Evolutionary conservation across 495 filamentous ascomycete genomes (phyloP).

Genomic region (Halenospora varia): DNA sequence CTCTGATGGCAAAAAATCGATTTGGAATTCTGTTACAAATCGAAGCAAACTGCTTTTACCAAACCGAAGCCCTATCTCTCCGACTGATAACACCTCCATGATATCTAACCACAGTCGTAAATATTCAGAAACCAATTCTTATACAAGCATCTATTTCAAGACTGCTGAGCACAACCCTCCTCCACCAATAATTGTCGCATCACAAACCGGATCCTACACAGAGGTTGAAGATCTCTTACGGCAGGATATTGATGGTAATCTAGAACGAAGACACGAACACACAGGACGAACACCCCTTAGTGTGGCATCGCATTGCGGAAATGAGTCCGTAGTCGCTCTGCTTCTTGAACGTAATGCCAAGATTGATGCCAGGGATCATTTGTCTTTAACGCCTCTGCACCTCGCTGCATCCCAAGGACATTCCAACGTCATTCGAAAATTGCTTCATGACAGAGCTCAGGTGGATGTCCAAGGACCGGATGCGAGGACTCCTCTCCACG

Average conservation of each 20-base stretch:
- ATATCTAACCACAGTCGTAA: no score
- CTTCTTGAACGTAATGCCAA: constrained; percentile 36
- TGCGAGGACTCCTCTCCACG: constrained; percentile 34
- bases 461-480: constrained; percentile 10
- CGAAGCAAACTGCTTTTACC: no score
- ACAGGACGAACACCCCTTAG: constrained; percentile 39
- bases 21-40: no score
- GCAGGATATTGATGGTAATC: constrained; percentile 31
- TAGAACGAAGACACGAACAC: constrained; percentile 34
- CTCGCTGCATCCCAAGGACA: constrained; percentile 42
- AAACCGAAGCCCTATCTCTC: no score
- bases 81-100: no score
- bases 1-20: no score
- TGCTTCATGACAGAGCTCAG: constrained; percentile 30
- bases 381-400: constrained; percentile 38
- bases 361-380: constrained; percentile 31
- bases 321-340: constrained; percentile 37
- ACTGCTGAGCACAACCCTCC: no score
- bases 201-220: constrained; percentile 35
- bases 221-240: constrained; percentile 40
- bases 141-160: no score
- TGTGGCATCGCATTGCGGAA: constrained; percentile 45
- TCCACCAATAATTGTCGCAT: constrained; percentile 38
- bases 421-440: constrained; percentile 31
- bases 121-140: no score